phyloP scores from a whole-genome alignment of 768 basidiomycete species.

The Lentinula lateritia region DNA sequence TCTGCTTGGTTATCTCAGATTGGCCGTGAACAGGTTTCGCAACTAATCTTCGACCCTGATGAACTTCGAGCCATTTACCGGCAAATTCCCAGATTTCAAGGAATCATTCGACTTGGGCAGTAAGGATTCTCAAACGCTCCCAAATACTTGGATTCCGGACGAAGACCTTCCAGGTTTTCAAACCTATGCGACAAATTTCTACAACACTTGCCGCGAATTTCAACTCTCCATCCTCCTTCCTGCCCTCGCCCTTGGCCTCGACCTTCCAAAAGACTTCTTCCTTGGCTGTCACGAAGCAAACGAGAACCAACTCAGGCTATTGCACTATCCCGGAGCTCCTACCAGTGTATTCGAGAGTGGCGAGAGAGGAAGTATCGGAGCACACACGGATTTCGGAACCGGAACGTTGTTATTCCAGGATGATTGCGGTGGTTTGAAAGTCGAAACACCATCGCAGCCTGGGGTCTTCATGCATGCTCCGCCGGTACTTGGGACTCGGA shows the following conservation, averaged over 20 bases:
- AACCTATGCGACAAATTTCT: slow-evolving; percentile 27
- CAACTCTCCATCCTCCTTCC: slow-evolving; percentile 24
- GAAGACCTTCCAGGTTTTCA: slow-evolving; percentile 29
- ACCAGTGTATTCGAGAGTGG: slow-evolving; percentile 21
- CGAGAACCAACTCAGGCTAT: slow-evolving; percentile 32
- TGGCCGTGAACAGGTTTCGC: slow-evolving; percentile 18
- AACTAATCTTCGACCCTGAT: slow-evolving; percentile 19
- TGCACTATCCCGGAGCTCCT: slow-evolving; percentile 33
- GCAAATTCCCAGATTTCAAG: slow-evolving; percentile 25
- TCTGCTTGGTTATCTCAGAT: too few species aligned
- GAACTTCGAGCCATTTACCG: slow-evolving; percentile 17
- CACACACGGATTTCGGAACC: slow-evolving; percentile 36
- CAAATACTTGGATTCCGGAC: slow-evolving; percentile 34
- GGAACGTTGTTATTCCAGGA: slow-evolving; percentile 43
- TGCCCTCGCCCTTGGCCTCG: slow-evolving; percentile 30
- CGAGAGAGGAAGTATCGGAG: slow-evolving; percentile 25
- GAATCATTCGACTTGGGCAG: slow-evolving; percentile 33
- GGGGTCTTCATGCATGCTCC: slow-evolving; percentile 23
- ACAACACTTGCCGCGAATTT: slow-evolving; percentile 25
- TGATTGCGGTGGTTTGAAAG: slow-evolving; percentile 38
- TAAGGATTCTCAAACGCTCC: slow-evolving; percentile 19
- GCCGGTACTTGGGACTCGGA: slow-evolving; percentile 22
- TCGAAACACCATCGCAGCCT: slow-evolving; percentile 31
- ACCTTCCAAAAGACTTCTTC: slow-evolving; percentile 25
- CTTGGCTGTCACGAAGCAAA: slow-evolving; percentile 18